Evolutionary conservation across 2,329 filamentous ascomycete species (phyloP), one percentile per base, ranked within the genome.

Genomic region (Penicillium frequentans): DNA sequence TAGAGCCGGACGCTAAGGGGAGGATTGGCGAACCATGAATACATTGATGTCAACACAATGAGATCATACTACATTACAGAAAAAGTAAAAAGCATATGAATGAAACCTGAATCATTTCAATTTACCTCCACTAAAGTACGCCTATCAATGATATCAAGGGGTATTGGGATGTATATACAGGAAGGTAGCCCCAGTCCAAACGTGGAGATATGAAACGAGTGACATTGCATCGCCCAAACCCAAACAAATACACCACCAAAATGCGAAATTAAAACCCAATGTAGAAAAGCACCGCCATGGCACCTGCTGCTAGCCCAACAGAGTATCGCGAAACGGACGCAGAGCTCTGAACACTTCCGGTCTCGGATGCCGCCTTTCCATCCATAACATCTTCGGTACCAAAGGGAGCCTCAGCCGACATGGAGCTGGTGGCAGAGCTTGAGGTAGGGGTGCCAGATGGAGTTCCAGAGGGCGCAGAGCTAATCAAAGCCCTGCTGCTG

Each of bases 401-500:
- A 21, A 57, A 52, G 6, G 60, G 54, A 11, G 49, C 52, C 3
- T 57, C 27, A 5, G 52, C 46, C 21, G 39, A 31, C n/a, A 45
- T 27, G 6, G 63, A 27, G 54, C 49, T 59, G 47, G 57, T 61
- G 1, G 61, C 58, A 24, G 58, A 53, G 33, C 63, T 57, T 23
- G 65, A 54, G 5, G 54, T 54, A 31, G 50, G 19, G 26, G 65
- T 70, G 45, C 64, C 60, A 9, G 67, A 69, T 11, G 63, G 58
- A 31, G 60, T 61, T 7, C 54, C 59, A 14, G 56, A 56, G 14
- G 53, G 60, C 35, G 64, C 65, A 33, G 70, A 70, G 43, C 67
- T 66, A 47, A 67, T 69, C 33, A 71, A 66, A 50, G 89, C 78
- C 33, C 86, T 85, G 52, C 89, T 71, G 51, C 39, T 50, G 19